phyloP scores from a whole-genome alignment of 208 protist genomes.

The Trichomonas tenax region DNA sequence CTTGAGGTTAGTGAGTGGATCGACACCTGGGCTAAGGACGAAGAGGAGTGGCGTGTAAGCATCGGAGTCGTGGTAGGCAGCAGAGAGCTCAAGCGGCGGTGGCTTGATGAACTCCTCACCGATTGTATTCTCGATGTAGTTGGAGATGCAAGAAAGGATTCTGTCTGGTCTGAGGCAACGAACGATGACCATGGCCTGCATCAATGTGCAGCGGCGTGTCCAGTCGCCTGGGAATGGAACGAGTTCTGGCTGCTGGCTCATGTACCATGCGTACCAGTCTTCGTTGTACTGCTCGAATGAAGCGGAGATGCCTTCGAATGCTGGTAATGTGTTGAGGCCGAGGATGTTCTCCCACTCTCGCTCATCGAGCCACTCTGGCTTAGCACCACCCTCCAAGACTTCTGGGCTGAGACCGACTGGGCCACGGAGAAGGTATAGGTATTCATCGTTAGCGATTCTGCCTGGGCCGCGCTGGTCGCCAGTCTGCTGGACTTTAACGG shows the following conservation, averaged over 20 bases:
- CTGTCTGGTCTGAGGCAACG: slow-evolving; percentile 86
- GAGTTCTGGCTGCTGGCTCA: slow-evolving; percentile 71
- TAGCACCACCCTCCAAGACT: slow-evolving; percentile 55
- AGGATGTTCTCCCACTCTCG: slow-evolving; percentile 82
- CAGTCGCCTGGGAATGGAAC: slow-evolving; percentile 78
- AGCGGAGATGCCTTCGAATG: slow-evolving; percentile 50
- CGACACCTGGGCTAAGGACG: slow-evolving; percentile 82
- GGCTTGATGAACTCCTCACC: slow-evolving; percentile 79
- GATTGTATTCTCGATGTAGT: slow-evolving; percentile 82
- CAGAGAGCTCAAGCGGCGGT: slow-evolving; percentile 76
- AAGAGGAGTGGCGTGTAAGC: slow-evolving; percentile 83
- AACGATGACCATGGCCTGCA: slow-evolving; percentile 87
- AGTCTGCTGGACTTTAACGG: slow-evolving; percentile 68
- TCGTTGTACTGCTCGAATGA: slow-evolving; percentile 77
- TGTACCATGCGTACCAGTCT: slow-evolving; percentile 80
- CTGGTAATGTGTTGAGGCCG: slow-evolving; percentile 74
- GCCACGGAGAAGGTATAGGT: slow-evolving; percentile 86
- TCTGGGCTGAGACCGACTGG: slow-evolving; percentile 76
- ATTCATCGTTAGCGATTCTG: slow-evolving; percentile 81
- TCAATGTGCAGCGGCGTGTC: slow-evolving; percentile 55
- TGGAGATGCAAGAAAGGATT: slow-evolving; percentile 75
- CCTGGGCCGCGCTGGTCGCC: slow-evolving; percentile 9
- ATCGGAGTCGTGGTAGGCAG: slow-evolving; percentile 68
- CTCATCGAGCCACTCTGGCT: slow-evolving; percentile 84
- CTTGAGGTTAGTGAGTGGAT: slow-evolving; percentile 75